A percentile compares a stretch with the other conserved stretches of the same genome.
Evolutionary conservation across 305 asterid genomes (phyloP).

Genomic region (Fraxinus floribunda): DNA sequence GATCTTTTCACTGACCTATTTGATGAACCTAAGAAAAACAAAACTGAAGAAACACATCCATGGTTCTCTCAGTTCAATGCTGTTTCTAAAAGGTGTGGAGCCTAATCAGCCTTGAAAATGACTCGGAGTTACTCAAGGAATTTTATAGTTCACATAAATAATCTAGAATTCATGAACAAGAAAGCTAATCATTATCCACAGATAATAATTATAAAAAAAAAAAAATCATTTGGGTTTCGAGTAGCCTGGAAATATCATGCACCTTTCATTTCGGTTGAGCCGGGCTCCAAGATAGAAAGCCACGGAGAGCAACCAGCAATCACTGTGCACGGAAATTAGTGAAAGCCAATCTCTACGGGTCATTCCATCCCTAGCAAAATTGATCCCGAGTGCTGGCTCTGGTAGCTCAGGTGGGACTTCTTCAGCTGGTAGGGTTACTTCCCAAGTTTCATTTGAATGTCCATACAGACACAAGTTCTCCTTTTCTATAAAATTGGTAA

Average conservation of each 20-base stretch:
- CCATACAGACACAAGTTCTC: constrained; percentile 88
- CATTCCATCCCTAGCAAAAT: constrained; percentile 89
- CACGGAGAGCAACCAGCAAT: constrained; percentile 87
- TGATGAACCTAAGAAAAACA: background rate
- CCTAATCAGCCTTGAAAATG: constrained; percentile 9
- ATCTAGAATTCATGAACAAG: background rate
- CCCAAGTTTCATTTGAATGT: constrained; percentile 76
- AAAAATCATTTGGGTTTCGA: background rate
- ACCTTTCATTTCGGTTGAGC: constrained; percentile 78
- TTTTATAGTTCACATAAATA: background rate
- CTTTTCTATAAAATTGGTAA: constrained; percentile 48
- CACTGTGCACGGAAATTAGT: constrained; percentile 78
- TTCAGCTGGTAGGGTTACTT: constrained; percentile 84
- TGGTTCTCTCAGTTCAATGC: background rate
- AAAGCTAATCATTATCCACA: constrained; percentile 14
- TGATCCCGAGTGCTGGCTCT: constrained; percentile 87
- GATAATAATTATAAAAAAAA: background rate
- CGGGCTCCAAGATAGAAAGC: constrained; percentile 78
- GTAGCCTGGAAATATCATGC: background rate
- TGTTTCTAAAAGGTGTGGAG: constrained; percentile 1
- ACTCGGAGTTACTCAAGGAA: background rate
- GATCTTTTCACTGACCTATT: background rate
- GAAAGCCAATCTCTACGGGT: constrained; percentile 79
- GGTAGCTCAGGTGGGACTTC: constrained; percentile 95
- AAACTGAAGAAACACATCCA: background rate